Evolutionary conservation across 2,329 filamentous ascomycete genomes (phyloP).

Genomic region (Teratosphaeria pseudoeucalypti): DNA sequence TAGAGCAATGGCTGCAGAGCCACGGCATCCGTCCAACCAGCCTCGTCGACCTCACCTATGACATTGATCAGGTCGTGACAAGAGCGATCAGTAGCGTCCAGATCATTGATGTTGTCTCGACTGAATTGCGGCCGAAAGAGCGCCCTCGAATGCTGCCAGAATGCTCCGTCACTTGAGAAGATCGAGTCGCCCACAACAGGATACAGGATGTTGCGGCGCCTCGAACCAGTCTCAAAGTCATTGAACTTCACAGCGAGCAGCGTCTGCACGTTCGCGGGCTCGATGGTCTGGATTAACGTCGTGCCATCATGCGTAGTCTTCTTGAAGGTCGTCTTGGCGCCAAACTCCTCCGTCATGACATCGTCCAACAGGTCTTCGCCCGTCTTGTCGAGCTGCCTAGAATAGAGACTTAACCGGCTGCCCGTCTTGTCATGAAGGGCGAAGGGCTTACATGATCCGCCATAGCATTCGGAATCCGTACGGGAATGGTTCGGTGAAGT

Average conservation of each 20-base stretch:
- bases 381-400: not conserved
- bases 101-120: constrained; percentile 28
- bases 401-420: not conserved
- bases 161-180: constrained; percentile 25
- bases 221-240: constrained; percentile 22
- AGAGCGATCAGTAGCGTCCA: constrained; percentile 27
- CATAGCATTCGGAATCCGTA: not conserved
- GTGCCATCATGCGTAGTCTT: constrained; percentile 6
- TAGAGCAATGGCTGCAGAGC: constrained; percentile 33
- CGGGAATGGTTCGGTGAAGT: not conserved
- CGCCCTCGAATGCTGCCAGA: constrained; percentile 26
- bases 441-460: not conserved
- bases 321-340: not conserved
- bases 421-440: not conserved
- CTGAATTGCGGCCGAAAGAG: constrained; percentile 30
- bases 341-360: constrained; percentile 7
- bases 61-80: constrained; percentile 25
- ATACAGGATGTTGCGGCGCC: constrained; percentile 20
- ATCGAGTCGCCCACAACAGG: constrained; percentile 24
- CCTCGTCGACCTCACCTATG: constrained; percentile 8
- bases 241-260: constrained; percentile 23
- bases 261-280: constrained; percentile 31
- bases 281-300: constrained; percentile 21
- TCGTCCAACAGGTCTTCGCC: constrained; percentile 15
- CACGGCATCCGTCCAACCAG: constrained; percentile 21